Conservation (phyloP, 305 asterid genomes). For the Fraxinus xanthoxyloides region DNA sequence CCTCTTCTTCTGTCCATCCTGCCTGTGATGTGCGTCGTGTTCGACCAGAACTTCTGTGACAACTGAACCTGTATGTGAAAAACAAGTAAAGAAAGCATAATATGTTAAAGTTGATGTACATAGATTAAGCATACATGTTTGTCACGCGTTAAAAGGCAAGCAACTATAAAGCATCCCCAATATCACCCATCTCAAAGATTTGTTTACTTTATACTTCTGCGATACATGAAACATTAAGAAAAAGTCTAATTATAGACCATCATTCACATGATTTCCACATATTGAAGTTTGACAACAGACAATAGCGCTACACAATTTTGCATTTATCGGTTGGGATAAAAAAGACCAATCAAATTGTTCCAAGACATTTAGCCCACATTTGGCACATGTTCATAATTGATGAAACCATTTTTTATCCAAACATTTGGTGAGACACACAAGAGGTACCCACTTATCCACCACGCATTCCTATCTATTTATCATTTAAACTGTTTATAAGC, state of each 20-base stretch:
- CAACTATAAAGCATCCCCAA: background rate
- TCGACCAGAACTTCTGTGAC: conserved; percentile 36
- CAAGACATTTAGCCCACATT: background rate
- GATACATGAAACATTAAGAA: background rate
- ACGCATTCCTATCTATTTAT: background rate
- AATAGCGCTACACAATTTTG: background rate
- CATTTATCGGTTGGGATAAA: background rate
- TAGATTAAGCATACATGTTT: background rate
- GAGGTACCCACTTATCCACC: background rate
- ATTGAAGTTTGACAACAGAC: background rate
- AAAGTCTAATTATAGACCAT: background rate
- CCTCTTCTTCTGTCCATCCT: conserved; percentile 94
- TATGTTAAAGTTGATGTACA: background rate
- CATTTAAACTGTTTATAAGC: too few relatives aligned
- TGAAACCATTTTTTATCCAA: background rate
- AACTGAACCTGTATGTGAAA: conserved; percentile 29
- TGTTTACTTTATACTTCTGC: background rate
- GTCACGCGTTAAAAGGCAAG: background rate
- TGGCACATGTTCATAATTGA: background rate
- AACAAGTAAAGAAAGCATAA: background rate
- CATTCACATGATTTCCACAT: background rate
- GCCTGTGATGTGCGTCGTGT: conserved; percentile 78
- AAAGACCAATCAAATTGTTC: background rate
- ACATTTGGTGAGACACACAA: background rate
- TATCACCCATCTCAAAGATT: background rate